Conservation (phyloP, 148 eudicot genomes). For the Nepenthes gracilis region DNA sequence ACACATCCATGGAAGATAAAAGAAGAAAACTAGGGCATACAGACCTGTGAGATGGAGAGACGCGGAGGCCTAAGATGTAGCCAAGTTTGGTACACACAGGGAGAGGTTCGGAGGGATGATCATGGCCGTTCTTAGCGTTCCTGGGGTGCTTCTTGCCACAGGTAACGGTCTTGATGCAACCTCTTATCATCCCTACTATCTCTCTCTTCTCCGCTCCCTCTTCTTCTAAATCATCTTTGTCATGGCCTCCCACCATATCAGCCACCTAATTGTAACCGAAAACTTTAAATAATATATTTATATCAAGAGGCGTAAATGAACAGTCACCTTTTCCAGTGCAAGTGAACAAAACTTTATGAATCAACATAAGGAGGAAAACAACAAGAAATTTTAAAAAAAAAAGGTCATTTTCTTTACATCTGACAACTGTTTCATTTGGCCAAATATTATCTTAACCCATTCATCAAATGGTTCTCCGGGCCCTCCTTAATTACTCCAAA, state of each 20-base stretch:
- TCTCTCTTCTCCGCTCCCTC: slow-evolving; percentile 19
- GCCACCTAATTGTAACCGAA: background rate
- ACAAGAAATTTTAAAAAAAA: no score
- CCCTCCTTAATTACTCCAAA: no score
- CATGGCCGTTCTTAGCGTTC: slow-evolving; percentile 7
- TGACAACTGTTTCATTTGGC: no score
- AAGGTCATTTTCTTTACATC: no score
- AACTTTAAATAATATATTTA: background rate
- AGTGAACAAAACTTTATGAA: background rate
- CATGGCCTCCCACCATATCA: slow-evolving; percentile 4
- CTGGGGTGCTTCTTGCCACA: slow-evolving; percentile 47
- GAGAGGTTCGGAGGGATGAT: slow-evolving; percentile 12
- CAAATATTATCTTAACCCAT: no score
- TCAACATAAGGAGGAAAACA: no score
- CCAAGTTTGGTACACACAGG: slow-evolving; percentile 60
- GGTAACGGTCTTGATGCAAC: slow-evolving; percentile 86
- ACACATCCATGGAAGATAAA: no score
- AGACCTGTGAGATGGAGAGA: slow-evolving; percentile 64
- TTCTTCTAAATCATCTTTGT: slow-evolving; percentile 6
- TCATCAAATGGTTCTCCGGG: no score
- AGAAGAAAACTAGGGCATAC: no score
- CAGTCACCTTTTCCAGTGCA: background rate
- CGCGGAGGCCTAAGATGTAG: slow-evolving; percentile 79
- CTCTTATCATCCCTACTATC: slow-evolving; percentile 85
- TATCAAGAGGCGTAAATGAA: background rate